Base-by-base conservation (phyloP, 2,329 filamentous ascomycete species). In the Aureobasidium melanogenum region DNA sequence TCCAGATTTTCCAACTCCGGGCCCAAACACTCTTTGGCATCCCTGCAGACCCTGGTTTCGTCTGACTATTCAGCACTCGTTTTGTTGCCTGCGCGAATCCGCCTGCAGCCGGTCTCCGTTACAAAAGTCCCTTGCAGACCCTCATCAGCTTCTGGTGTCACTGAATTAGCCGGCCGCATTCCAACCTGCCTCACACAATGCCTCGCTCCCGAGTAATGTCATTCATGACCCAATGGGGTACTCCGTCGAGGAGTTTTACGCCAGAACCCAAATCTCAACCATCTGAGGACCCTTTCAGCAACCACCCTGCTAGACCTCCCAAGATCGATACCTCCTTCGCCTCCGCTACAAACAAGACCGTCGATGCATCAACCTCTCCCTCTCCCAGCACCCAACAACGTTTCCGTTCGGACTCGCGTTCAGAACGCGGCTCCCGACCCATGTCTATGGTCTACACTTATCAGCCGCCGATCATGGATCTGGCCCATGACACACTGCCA, bases 401-500 rank as follows among this genome's bases (percentile, higher is more conserved):
- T 30, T 70, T 72, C 63, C 71, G 73, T 19, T 67, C 71, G 66
- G 67, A 71, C n/a, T 64, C 57, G 75, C 77, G 44, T 74, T 44
- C 63, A 44, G 63, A 54, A 75, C 76, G 39, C 73, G 44, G 41
- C 22, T 63, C 88, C 9, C 83, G 92, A 63, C 91, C 91, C 36
- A 79, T 88, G 75, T 96, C 91, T 64, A 94, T 96, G 82, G 81
- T 93, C 54, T 87, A 94, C 73, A 86, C 88, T 63, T 92, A 92
- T 75, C 87, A 91, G 68, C 90, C 91, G 70, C 88, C 88, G 70
- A 77, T 91, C 73, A 91, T 96, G 87, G 89, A 96, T 70, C 82
- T 94, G 65, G 85, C 84, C 70, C 82, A 87, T 67, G 91, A 97
- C 71, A 96, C 90, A 32, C 85, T 94, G 64, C 91, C 94, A 39